Evolutionary conservation across 108 stramenopile genomes (phyloP), one percentile per base, ranked within the genome.

Genomic region (Cylindrotheca closterium): DNA sequence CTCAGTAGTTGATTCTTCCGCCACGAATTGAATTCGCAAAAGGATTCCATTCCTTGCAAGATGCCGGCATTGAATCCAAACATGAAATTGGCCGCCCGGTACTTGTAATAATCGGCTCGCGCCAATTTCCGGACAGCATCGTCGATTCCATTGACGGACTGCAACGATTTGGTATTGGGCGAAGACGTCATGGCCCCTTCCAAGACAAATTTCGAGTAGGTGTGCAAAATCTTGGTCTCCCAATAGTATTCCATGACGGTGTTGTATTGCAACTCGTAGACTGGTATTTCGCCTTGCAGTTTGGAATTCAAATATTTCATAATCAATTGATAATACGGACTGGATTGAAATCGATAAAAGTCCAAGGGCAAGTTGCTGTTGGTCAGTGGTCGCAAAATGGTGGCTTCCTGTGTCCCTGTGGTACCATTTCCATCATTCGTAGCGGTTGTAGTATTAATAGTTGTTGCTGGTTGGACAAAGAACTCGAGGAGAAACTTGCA

Each of bases 41-140:
- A 71, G 22, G 29, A 30, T 25, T 71, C 32, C 1, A 71, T 51
- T 29, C 45, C 52, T 22, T 63, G 22, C 7, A 71, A 42, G n/a
- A 71, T 58, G 48, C 32, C 29, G 1, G 48, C 48, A 31, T 71
- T 71, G 58, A 60, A 71, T 23, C 70, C 70, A 30, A 71, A 71
- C 70, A 71, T 71, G 25, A 63, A 71, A 30, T 71, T 71, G 18
- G 70, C 70, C 0, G 70, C 62, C 5, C 62, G 70, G 55, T 56
- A 71, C 45, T 71, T 71, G 62, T 63, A 71, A 60, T 71, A 71
- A 30, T 71, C 70, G 5, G 70, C 52, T 23, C 62, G 37, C 2
- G 70, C 70, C 4, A 71, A 53, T 34, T 71, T 71, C 29, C 32
- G 15, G 23, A 61, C 54, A 12, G 70, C 70, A 18, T 60, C 70